Base-by-base conservation (phyloP, 2,329 filamentous ascomycete species). In the Neonectria ditissima region DNA sequence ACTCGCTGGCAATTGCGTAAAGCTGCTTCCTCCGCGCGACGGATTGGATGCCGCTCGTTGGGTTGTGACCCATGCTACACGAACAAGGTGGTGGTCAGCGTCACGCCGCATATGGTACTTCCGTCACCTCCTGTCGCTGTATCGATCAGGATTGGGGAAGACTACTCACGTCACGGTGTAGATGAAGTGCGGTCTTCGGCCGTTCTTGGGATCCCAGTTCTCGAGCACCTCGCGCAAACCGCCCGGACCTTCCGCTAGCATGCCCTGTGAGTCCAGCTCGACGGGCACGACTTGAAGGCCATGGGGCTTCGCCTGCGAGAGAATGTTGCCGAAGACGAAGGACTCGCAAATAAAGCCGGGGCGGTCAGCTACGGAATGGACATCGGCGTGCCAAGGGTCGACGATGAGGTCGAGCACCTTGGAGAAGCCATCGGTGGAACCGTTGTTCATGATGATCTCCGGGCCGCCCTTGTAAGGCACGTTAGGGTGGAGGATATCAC, bases 121-220 rank as follows among this genome's bases (percentile, higher is more conserved):
- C n/a, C n/a, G 18, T 30, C 47, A n/a, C 47, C n/a, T 50, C 26
- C 47, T 10, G 26, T 20, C 22, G 6, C 24, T 14, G 37, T n/a
- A 16, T n/a, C 32, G 8, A n/a, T 18, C 39, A 24, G 18, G 43
- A 10, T 16, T 7, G 3, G 13, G 11, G 32, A 3, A 10, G 28
- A 26, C 4, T 39, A 88, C 90, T 86, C 79, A 93, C 89, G 92
- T 94, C 68, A 97, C 92, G 2, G 93, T 97, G 77, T 97, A 97
- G 82, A 97, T 85, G 68, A 97, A 76, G 77, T 95, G 92, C 43
- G 94, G 94, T 62, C 91, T 85, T 74, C 88, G 90, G 1, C 94
- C 94, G 71, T 85, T 89, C 43, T 82, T 82, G 50, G 83, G 82
- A 76, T 97, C 92, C 94, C 94, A 97, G 70, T 92, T 93, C 56